A percentile compares a stretch with the other conserved stretches of the same genome.
Conservation (phyloP, 108 stramenopile species). For the Nitzschia palea region DNA sequence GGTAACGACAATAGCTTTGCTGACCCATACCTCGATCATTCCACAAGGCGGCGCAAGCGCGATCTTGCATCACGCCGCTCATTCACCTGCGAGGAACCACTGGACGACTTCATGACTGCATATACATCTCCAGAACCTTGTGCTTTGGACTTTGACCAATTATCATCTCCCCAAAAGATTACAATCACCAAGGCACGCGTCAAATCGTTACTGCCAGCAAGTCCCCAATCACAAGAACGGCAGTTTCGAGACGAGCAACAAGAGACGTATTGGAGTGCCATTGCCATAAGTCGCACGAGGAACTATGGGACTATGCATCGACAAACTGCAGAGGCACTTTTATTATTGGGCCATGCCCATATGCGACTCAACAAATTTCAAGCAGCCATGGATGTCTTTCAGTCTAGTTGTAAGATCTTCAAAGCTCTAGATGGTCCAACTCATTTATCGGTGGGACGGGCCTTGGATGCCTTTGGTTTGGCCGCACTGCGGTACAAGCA, state of each 20-base stretch:
- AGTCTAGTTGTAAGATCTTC: constrained; percentile 6
- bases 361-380: constrained; percentile 16
- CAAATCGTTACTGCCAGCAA: neutral
- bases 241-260: neutral
- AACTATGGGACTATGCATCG: constrained; percentile 7
- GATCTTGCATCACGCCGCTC: neutral
- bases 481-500: constrained; percentile 2
- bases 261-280: constrained; percentile 1
- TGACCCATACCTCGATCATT: constrained; percentile 2
- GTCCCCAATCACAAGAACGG: neutral
- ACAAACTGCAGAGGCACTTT: constrained; percentile 15
- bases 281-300: neutral
- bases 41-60: neutral
- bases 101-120: constrained; percentile 4
- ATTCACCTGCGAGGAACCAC: neutral
- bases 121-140: neutral
- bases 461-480: constrained; percentile 22
- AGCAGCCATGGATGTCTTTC: constrained; percentile 9
- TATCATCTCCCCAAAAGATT: neutral
- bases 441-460: constrained; percentile 21
- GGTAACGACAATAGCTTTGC: neutral
- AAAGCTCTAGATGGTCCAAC: constrained; percentile 17
- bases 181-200: neutral
- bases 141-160: neutral
- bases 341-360: constrained; percentile 17